Percentiles rank a stretch among this genome's conserved stretches.
Conservation (phyloP, 2,329 filamentous ascomycete genomes). For the Alternaria sp. region DNA sequence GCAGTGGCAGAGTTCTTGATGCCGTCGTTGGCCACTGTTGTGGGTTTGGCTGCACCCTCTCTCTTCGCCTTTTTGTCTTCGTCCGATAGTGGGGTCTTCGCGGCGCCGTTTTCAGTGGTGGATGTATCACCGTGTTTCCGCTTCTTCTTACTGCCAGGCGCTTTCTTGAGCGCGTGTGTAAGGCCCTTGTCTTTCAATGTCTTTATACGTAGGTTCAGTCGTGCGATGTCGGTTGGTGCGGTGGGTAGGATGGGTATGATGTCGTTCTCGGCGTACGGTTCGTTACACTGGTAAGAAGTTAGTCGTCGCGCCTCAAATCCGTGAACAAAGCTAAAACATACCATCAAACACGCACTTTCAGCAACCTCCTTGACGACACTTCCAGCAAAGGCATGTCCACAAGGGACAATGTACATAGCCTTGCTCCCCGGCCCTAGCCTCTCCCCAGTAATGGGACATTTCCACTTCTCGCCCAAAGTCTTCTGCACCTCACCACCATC, state of each 20-base stretch:
- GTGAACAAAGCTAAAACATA: conserved; percentile 42
- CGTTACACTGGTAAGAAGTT: conserved; percentile 69
- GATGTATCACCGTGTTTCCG: conserved; percentile 66
- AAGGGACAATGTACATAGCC: conserved; percentile 90
- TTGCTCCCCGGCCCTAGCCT: conserved; percentile 80
- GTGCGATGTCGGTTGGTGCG: conserved; percentile 73
- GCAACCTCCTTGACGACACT: conserved; percentile 83
- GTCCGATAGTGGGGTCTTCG: conserved; percentile 29
- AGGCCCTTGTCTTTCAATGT: conserved; percentile 76
- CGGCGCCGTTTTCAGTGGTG: conserved; percentile 15
- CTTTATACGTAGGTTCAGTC: conserved; percentile 70
- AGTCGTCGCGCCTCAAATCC: conserved; percentile 11
- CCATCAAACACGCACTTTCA: conserved; percentile 67
- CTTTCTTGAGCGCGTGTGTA: conserved; percentile 89
- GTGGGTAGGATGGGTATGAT: conserved; percentile 83
- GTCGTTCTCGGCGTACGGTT: conserved; percentile 75
- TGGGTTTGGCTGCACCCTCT: conserved; percentile 22
- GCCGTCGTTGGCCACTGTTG: conserved; percentile 54
- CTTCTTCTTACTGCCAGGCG: conserved; percentile 70
- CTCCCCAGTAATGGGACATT: conserved; percentile 89
- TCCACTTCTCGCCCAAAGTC: conserved; percentile 66
- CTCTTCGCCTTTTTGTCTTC: conserved; percentile 35
- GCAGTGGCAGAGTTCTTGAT: conserved; percentile 93
- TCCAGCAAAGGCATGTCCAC: conserved; percentile 92
- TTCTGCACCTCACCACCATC: conserved; percentile 50